Base-by-base conservation (phyloP, 345 rosid species). In the Populus davidiana region DNA sequence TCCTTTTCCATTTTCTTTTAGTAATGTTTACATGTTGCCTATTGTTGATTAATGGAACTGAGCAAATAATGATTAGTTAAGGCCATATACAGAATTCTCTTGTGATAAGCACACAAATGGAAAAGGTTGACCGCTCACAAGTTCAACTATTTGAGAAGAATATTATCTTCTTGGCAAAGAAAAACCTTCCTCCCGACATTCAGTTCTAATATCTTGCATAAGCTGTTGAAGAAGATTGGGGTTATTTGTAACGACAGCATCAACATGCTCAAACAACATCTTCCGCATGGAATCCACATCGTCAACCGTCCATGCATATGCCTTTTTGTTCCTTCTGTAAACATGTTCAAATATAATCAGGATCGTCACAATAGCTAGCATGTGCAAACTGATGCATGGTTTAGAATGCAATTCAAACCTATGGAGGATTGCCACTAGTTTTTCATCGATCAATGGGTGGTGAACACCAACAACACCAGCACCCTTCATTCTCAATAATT, bases 281-380 rank as follows among this genome's bases (percentile, higher is more conserved):
- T 77, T 85, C 74, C 68, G 81, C 99, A 96, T 92, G 1, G 95
- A 88, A 78, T 89, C 92, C 63, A 71, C 67, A 25, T 93, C 95
- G 77, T 96, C 97, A 0, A 92, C 98, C 20, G 99, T 93, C 97
- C 97, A 96, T 2, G 97, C 95, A 7, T 87, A 93, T 5, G 90
- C 93, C 86, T 85, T 87, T 84, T 90, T 91, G 36, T 85, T 82
- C 70, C 91, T 88, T 91, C 99, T 93, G 88, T 84, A 54, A 33
- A 83, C 67, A 75, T 44, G 50, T 14, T 44, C 50, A 44, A 14
- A 44, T 44, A 44, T 44, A 44, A 44, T 44, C 50, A 44, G 14
- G 50, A 14, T 44, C 50, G 3, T 13, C 50, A 65, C 16, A 16
- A 44, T 72, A 66, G 33, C 14, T 38, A 3, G 18, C 8, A 0